phyloP scores from a whole-genome alignment of 2,329 filamentous ascomycete genomes.

The Penicillium palitans region DNA sequence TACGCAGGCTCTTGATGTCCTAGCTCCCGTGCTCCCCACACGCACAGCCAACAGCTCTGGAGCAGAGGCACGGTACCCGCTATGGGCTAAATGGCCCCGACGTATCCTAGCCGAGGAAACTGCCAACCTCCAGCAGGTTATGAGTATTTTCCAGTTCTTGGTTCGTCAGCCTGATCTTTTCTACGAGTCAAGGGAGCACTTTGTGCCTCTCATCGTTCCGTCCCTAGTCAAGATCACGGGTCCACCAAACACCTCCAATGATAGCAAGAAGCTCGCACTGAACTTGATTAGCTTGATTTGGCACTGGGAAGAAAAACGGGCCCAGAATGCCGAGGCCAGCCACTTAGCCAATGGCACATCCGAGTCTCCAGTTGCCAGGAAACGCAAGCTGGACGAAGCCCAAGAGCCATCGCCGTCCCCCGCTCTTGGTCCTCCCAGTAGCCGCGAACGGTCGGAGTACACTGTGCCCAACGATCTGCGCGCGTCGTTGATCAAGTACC shows the following conservation, averaged over 20 bases:
- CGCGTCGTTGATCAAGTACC: conserved; percentile 85
- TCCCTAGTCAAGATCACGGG: conserved; percentile 86
- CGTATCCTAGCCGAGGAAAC: conserved; percentile 92
- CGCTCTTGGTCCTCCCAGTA: conserved; percentile 46
- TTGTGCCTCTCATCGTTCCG: conserved; percentile 82
- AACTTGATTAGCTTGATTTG: conserved; percentile 89
- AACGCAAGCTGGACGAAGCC: conserved; percentile 73
- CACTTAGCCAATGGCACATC: conserved; percentile 46
- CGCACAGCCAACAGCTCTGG: conserved; percentile 58
- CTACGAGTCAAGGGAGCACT: conserved; percentile 91
- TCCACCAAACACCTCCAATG: conserved; percentile 75
- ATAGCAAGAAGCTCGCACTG: conserved; percentile 86
- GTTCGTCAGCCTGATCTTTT: conserved; percentile 91
- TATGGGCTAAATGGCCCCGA: conserved; percentile 87
- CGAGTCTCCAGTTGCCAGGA: conserved; percentile 71
- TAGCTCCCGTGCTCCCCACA: conserved; percentile 91
- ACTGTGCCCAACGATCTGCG: conserved; percentile 67
- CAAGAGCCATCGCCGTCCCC: conserved; percentile 53
- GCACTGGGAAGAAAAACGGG: conserved; percentile 85
- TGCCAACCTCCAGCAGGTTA: conserved; percentile 92
- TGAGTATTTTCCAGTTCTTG: conserved; percentile 95
- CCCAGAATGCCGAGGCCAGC: conserved; percentile 57
- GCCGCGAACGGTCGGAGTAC: conserved; percentile 62
- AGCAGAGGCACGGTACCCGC: conserved; percentile 69
- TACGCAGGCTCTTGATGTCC: conserved; percentile 88